Conservation (phyloP, 2,329 filamentous ascomycete species). For the Epichloe coenophiala region DNA sequence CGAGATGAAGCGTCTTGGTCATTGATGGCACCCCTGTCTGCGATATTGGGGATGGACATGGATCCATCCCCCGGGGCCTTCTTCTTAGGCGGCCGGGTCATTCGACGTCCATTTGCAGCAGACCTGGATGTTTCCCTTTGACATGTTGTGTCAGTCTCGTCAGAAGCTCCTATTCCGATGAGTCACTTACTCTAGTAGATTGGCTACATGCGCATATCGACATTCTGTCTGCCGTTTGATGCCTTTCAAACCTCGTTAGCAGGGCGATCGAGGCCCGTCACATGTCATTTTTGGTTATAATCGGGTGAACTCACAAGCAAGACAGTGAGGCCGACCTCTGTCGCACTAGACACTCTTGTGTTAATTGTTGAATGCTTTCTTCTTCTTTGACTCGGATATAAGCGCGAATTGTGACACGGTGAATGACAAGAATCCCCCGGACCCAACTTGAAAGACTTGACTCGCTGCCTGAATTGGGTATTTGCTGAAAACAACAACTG, state of each 20-base stretch:
- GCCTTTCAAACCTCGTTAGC: constrained; percentile 31
- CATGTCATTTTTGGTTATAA: neutral
- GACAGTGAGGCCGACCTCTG: constrained; percentile 54
- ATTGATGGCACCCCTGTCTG: constrained; percentile 35
- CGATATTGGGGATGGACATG: constrained; percentile 38
- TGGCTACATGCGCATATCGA: constrained; percentile 62
- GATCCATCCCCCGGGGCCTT: constrained; percentile 27
- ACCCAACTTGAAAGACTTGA: neutral
- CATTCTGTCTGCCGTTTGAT: constrained; percentile 67
- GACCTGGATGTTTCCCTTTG: constrained; percentile 43
- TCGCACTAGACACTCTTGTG: constrained; percentile 44
- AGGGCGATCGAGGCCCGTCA: neutral
- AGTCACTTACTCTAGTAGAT: constrained; percentile 57
- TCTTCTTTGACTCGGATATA: too few relatives aligned
- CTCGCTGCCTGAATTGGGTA: neutral
- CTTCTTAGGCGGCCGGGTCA: constrained; percentile 45
- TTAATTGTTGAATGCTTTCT: neutral
- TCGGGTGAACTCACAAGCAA: constrained; percentile 39
- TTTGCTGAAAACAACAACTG: neutral
- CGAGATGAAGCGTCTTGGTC: constrained; percentile 31
- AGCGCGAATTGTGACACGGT: neutral
- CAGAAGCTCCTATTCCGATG: neutral
- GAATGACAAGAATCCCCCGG: neutral
- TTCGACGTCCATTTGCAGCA: constrained; percentile 37
- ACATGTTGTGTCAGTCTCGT: constrained; percentile 1